phyloP scores from a whole-genome alignment of 352 stramenopile genomes.

The Globisporangium yorkense region DNA sequence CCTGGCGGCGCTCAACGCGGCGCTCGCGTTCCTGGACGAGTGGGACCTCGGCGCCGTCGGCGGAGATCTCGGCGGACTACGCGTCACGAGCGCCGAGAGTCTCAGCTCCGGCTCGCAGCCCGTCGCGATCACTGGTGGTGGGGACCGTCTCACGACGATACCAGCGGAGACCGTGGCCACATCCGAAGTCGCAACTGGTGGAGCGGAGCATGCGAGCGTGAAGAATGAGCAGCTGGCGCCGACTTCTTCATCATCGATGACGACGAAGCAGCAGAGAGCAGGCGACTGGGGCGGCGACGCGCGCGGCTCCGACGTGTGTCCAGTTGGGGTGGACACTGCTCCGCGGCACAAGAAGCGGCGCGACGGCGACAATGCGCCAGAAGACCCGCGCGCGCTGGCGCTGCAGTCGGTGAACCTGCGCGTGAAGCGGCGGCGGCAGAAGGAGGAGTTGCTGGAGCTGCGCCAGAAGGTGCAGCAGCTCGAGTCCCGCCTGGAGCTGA shows the following conservation, averaged over 20 bases:
- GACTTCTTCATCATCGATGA: too few relatives aligned
- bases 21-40: constrained; percentile 15
- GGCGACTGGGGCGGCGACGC: neutral
- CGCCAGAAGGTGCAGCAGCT: constrained; percentile 14
- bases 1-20: constrained; percentile 11
- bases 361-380: neutral
- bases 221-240: neutral
- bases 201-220: neutral
- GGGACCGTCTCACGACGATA: neutral
- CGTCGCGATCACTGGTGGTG: too few relatives aligned
- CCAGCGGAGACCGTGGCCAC: neutral
- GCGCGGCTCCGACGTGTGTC: neutral
- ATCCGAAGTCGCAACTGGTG: too few relatives aligned
- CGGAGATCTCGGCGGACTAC: neutral
- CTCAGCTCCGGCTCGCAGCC: neutral
- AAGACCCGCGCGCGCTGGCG: constrained; percentile 5
- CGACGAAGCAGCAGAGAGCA: neutral
- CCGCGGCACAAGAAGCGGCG: constrained; percentile 8
- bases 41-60: constrained; percentile 9
- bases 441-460: constrained; percentile 11
- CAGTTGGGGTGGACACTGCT: constrained; percentile 3
- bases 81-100: neutral
- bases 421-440: constrained; percentile 9
- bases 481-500: constrained; percentile 7
- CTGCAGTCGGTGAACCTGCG: constrained; percentile 9